phyloP scores from a whole-genome alignment of 495 filamentous ascomycete genomes.

The Aspergillus funiculosus region DNA sequence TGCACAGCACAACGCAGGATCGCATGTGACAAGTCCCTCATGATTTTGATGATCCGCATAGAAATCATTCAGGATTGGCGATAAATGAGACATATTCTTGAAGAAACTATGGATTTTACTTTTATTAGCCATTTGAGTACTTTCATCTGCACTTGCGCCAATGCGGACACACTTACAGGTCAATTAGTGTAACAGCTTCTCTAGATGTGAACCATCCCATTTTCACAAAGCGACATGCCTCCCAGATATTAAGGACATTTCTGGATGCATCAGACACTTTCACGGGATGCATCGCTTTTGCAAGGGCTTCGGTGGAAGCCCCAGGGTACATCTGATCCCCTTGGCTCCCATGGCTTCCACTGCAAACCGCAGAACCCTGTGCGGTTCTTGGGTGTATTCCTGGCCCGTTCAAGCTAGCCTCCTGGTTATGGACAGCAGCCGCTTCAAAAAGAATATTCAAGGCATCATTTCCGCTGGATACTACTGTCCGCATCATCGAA shows the following conservation, averaged over 20 bases:
- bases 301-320: slow-evolving; percentile 16
- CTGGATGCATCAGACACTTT: slow-evolving; percentile 26
- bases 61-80: slow-evolving; percentile 48
- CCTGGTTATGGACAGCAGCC: slow-evolving; percentile 37
- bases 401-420: slow-evolving; percentile 18
- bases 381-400: slow-evolving; percentile 12
- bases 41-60: slow-evolving; percentile 46
- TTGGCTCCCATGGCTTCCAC: slow-evolving; percentile 18
- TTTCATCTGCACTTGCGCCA: neutral
- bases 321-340: slow-evolving; percentile 3
- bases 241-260: slow-evolving; percentile 43
- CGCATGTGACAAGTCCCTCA: slow-evolving; percentile 38
- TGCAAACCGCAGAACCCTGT: slow-evolving; percentile 11
- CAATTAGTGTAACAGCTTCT: slow-evolving; percentile 45
- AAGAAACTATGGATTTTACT: slow-evolving; percentile 45
- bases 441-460: slow-evolving; percentile 51
- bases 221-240: slow-evolving; percentile 46
- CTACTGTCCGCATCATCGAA: slow-evolving; percentile 46
- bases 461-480: slow-evolving; percentile 48
- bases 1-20: slow-evolving; percentile 45
- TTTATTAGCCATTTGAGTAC: neutral
- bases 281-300: slow-evolving; percentile 24
- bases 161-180: slow-evolving; percentile 41
- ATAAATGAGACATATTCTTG: slow-evolving; percentile 47
- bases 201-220: slow-evolving; percentile 51